These are phyloP conservation scores for Knoxdaviesia capensis DNA, from an alignment of 2,329 filamentous ascomycete genomes.

Conservation along the genomic window DNA sequence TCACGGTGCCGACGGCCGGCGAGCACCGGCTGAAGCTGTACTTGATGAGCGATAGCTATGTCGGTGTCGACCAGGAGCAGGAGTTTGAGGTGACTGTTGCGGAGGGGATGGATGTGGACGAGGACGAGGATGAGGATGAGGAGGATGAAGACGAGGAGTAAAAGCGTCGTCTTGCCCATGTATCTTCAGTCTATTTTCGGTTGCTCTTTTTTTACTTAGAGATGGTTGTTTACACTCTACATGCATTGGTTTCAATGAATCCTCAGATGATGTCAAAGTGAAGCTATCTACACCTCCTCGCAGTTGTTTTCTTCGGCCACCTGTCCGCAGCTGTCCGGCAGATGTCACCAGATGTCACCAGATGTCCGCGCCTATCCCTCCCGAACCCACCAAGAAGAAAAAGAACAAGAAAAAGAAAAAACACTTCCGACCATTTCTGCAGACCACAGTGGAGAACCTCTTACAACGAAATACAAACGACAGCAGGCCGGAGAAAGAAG, in stretches of 20 bases:
- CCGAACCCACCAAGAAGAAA: neutral
- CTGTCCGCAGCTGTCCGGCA: too few species aligned
- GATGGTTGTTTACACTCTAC: neutral
- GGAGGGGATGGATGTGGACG: slow-evolving; percentile 90
- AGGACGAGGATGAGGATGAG: slow-evolving; percentile 63
- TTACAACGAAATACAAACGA: too few species aligned
- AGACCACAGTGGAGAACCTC: too few species aligned
- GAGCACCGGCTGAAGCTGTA: slow-evolving; percentile 78
- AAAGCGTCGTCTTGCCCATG: neutral
- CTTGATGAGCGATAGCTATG: slow-evolving; percentile 92
- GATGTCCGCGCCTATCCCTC: neutral
- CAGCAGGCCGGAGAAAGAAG: too few species aligned
- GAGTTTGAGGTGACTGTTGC: slow-evolving; percentile 68
- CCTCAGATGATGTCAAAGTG: too few species aligned
- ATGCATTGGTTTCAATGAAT: neutral
- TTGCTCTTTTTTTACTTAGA: neutral
- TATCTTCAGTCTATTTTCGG: neutral
- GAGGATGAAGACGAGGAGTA: slow-evolving; percentile 20
- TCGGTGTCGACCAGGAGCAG: slow-evolving; percentile 91
- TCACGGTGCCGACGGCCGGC: slow-evolving; percentile 66
- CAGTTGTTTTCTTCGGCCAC: neutral
- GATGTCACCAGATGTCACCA: neutral
- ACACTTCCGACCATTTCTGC: neutral
- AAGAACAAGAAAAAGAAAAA: neutral
- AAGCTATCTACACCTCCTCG: neutral